phyloP scores from a whole-genome alignment of 208 protist species.

The Balamuthia mandrillaris region DNA sequence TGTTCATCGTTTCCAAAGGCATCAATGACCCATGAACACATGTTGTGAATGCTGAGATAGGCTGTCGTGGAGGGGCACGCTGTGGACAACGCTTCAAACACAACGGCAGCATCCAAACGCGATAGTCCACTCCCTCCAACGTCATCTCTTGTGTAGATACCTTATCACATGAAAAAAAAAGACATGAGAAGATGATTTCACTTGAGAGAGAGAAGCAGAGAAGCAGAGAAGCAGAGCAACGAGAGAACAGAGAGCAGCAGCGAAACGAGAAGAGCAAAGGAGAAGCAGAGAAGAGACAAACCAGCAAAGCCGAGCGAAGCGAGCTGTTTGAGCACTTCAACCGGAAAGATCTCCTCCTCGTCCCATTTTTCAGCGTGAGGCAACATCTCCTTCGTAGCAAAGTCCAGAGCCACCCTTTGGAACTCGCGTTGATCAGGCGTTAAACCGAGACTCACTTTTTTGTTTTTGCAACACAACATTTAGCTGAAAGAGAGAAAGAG shows the following conservation, averaged over 20 bases:
- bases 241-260: not conserved
- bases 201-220: not conserved
- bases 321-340: conserved; percentile 59
- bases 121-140: conserved; percentile 66
- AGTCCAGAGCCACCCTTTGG: not conserved
- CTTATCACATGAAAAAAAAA: not conserved
- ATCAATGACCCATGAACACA: conserved; percentile 77
- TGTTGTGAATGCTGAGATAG: conserved; percentile 48
- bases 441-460: not conserved
- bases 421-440: not conserved
- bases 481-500: too few species aligned
- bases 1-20: conserved; percentile 67
- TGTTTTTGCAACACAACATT: too few species aligned
- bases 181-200: too few species aligned
- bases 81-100: conserved; percentile 63
- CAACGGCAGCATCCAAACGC: conserved; percentile 67
- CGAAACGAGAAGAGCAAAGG: not conserved
- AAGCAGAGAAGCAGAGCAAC: too few species aligned
- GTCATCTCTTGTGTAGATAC: conserved; percentile 62
- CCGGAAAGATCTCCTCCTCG: conserved; percentile 68
- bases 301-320: conserved; percentile 74
- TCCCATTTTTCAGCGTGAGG: conserved; percentile 74
- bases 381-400: conserved; percentile 50
- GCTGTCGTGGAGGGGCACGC: conserved; percentile 32
- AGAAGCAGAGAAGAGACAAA: not conserved